These are phyloP conservation scores for Fusarium sambucinum DNA, from an alignment of 2,329 filamentous ascomycete species.

Conservation along the genomic window DNA sequence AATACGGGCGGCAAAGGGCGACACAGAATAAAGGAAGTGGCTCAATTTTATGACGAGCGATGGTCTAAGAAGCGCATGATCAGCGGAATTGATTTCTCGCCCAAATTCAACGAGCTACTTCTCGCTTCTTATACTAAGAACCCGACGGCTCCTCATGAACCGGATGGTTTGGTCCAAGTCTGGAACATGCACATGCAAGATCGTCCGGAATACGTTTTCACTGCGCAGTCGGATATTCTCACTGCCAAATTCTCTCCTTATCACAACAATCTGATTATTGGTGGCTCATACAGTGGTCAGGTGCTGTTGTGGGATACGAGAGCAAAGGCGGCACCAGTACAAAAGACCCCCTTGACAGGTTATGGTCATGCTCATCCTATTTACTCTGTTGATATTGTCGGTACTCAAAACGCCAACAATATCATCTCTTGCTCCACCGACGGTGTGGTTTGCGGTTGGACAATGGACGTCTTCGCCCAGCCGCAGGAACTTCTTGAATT, in stretches of 20 bases:
- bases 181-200: constrained; percentile 98
- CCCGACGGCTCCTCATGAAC: constrained; percentile 91
- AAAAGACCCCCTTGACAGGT: constrained; percentile 95
- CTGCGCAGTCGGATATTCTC: constrained; percentile 94
- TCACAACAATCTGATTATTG: constrained; percentile 95
- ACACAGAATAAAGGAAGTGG: constrained; percentile 84
- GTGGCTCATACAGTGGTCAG: constrained; percentile 96
- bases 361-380: constrained; percentile 96
- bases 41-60: constrained; percentile 93
- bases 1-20: constrained; percentile 78
- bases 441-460: constrained; percentile 96
- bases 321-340: constrained; percentile 87
- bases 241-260: constrained; percentile 99
- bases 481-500: constrained; percentile 95
- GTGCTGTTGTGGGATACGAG: constrained; percentile 97
- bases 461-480: constrained; percentile 96
- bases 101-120: constrained; percentile 92
- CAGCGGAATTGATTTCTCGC: constrained; percentile 93
- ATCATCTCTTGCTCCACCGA: constrained; percentile 98
- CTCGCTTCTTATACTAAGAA: constrained; percentile 98
- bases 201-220: constrained; percentile 95
- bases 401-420: constrained; percentile 98
- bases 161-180: constrained; percentile 91
- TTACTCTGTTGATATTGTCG: constrained; percentile 94
- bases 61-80: constrained; percentile 99